A percentile compares a stretch with the other conserved stretches of the same genome.
Conservation (phyloP, 352 stramenopile genomes). For the Peronosclerospora sorghi region DNA sequence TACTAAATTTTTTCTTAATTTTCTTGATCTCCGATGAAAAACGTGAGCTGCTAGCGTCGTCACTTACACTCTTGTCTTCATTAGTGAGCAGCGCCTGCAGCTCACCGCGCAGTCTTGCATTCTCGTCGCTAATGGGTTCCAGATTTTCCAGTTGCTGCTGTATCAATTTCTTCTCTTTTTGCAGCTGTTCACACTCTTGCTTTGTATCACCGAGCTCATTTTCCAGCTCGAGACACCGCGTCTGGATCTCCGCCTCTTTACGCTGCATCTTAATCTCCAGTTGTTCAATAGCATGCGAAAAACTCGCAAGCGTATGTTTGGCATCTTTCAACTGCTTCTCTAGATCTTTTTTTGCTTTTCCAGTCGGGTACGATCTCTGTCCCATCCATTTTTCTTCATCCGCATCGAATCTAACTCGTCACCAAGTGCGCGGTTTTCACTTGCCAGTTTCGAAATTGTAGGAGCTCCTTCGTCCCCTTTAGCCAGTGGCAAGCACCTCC, state of each 20-base stretch:
- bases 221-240: slow-evolving; percentile 38
- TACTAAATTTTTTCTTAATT: slow-evolving; percentile 22
- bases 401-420: slow-evolving; percentile 46
- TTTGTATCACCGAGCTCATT: slow-evolving; percentile 32
- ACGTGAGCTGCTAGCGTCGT: slow-evolving; percentile 1
- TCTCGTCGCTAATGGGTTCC: slow-evolving; percentile 32
- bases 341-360: slow-evolving; percentile 37
- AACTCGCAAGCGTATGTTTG: slow-evolving; percentile 39
- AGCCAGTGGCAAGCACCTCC: slow-evolving; percentile 21
- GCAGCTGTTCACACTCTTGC: slow-evolving; percentile 29
- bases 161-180: slow-evolving; percentile 12
- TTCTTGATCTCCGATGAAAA: slow-evolving; percentile 24
- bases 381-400: slow-evolving; percentile 28
- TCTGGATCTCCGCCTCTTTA: slow-evolving; percentile 51
- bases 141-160: slow-evolving; percentile 26
- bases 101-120: slow-evolving; percentile 26
- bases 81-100: slow-evolving; percentile 17
- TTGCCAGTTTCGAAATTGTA: slow-evolving; percentile 32
- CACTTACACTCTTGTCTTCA: slow-evolving; percentile 2
- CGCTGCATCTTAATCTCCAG: slow-evolving; percentile 72
- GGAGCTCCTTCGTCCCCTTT: slow-evolving; percentile 14
- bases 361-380: slow-evolving; percentile 30
- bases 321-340: slow-evolving; percentile 52
- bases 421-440: slow-evolving; percentile 44
- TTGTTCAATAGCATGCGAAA: slow-evolving; percentile 61